Evolutionary conservation across 345 rosid genomes (phyloP), one percentile per base, ranked within the genome.

Genomic region (Cardiospermum halicacabum): DNA sequence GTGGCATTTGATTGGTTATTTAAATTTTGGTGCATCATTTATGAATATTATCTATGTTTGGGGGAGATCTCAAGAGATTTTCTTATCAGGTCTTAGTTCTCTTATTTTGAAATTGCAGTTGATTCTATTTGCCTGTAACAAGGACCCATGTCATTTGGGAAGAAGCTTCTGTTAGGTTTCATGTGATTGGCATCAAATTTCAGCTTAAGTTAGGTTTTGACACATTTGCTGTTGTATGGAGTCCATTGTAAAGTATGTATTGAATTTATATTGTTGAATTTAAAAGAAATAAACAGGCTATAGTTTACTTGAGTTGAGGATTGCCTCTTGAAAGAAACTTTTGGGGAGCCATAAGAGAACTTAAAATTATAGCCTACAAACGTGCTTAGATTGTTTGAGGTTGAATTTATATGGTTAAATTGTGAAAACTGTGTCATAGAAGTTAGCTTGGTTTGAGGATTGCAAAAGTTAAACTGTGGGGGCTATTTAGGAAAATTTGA

Each of bases 1-100:
- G n/a, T n/a, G n/a, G n/a, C n/a, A n/a, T 56, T 15, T 42, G 66
- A 45, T 60, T 26, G 42, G 24, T 58, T 58, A 58, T 58, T 9
- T 36, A 16, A 19, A n/a, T n/a, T 58, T 21, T 58, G 62, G 48
- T 11, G 4, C 49, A 36, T 39, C 6, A 37, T 47, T 60, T 42
- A 53, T 53, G 30, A 32, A 50, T 40, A 32, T 56, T 27, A 53
- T 30, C 34, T 45, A 47, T 48, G 22, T 22, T 5, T 39, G 37
- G 49, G 66, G 59, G 60, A 65, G 63, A 58, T 48, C 25, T 26
- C 40, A 39, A 26, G 54, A 27, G 43, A 7, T 22, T 24, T 53
- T 7, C 48, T 63, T 55, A 32, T 34, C 58, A 11, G 15, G 25
- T 19, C 48, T 53, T 40, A 56, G 56, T n/a, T 5, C 10, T 5